Base-by-base conservation (phyloP, 345 rosid species). In the Hypericum androsaemum region DNA sequence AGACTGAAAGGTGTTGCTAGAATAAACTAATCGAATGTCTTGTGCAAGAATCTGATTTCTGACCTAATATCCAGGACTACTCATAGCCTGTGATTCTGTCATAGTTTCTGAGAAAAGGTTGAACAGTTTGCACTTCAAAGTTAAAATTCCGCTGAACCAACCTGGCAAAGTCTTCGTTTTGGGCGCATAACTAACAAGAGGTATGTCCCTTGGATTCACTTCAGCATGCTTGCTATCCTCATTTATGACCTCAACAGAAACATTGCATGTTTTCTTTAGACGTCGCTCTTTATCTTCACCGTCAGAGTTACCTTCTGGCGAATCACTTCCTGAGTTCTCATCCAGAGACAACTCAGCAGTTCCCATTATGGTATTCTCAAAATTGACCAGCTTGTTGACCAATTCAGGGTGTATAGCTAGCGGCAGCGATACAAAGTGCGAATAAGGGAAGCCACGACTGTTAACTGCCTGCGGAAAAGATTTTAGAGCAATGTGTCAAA, bases 361-460 rank as follows among this genome's bases (percentile, higher is more conserved):
- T 54, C 72, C 82, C 62, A 92, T 68, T 56, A 85, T 70, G 52
- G 72, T 55, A 51, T 81, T 83, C 78, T 83, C 95, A 69, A 92
- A 85, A 48, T 62, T 60, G 67, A 78, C 45, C 40, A 88, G 94
- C 76, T 81, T 92, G 37, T 66, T 82, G 53, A 85, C 87, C 75
- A 92, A 67, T 68, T 63, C 83, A 7, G 85, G 81, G 62, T 92
- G 74, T 78, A 81, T 64, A 35, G 90, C 98, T 74, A 88, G 54
- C 50, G 97, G 98, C 66, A 92, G 94, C 40, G 95, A 85, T 59
- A 88, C 66, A 43, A 92, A 88, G 72, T 88, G 96, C 10, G 98
- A 88, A 65, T 85, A 92, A 11, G 83, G 78, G 2, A 92, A 80
- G 60, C 49, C 72, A 35, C 71, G 84, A 66, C 89, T 77, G 50